These are phyloP conservation scores for Aegilops speltoides DNA, from an alignment of 176 grass and related monocot genomes.

Conservation along the genomic window DNA sequence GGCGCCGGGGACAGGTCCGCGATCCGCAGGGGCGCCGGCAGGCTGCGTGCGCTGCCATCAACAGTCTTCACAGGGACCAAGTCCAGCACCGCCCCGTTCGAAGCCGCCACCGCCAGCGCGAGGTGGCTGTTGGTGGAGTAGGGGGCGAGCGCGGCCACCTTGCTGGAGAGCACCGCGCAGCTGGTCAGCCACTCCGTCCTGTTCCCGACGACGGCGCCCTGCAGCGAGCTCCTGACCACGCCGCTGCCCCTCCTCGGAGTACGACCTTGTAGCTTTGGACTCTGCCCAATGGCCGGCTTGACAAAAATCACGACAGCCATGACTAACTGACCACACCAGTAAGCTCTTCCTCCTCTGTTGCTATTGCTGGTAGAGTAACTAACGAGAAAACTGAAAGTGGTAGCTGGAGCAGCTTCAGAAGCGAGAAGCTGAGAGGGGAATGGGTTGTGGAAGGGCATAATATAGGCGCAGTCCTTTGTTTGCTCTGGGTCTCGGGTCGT, in stretches of 20 bases:
- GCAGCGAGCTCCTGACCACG: slow-evolving; percentile 48
- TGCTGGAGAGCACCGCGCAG: slow-evolving; percentile 89
- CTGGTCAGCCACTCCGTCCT: slow-evolving; percentile 74
- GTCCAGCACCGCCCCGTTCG: slow-evolving; percentile 27
- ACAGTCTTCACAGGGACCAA: slow-evolving; percentile 35
- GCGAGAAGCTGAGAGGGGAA: slow-evolving; percentile 37
- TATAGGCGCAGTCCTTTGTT: slow-evolving; percentile 22
- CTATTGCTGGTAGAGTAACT: not conserved
- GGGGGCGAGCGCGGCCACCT: slow-evolving; percentile 46
- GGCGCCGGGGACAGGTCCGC: slow-evolving; percentile 74
- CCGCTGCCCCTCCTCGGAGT: slow-evolving; percentile 11
- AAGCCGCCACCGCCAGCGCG: not conserved
- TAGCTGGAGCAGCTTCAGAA: slow-evolving; percentile 36
- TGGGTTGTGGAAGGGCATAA: not conserved
- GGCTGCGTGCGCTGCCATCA: slow-evolving; percentile 24
- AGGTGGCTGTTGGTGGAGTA: slow-evolving; percentile 13
- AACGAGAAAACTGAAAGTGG: not conserved
- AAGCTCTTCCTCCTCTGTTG: slow-evolving; percentile 8
- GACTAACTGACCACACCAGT: slow-evolving; percentile 19
- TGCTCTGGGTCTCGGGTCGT: not conserved
- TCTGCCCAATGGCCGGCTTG: slow-evolving; percentile 20
- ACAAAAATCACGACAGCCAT: slow-evolving; percentile 34
- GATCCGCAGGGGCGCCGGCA: slow-evolving; percentile 68
- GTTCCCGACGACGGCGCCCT: slow-evolving; percentile 45
- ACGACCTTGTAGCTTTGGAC: slow-evolving; percentile 6